Evolutionary conservation across 495 filamentous ascomycete genomes (phyloP).

Genomic region (Astrothelium macrocarpum): DNA sequence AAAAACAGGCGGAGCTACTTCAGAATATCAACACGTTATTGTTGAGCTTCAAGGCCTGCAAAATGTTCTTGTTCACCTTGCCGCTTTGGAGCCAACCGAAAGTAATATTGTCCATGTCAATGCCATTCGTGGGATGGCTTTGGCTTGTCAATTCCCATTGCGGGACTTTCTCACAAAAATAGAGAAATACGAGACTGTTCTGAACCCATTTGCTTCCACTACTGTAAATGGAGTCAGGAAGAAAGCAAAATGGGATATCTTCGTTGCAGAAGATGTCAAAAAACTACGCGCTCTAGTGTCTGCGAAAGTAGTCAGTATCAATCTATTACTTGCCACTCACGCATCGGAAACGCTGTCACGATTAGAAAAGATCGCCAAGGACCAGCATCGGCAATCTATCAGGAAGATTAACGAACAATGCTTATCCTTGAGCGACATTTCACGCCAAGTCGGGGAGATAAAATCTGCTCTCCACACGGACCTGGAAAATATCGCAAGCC

Average conservation of each 20-base stretch:
- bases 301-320: constrained; percentile 26
- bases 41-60: constrained; percentile 26
- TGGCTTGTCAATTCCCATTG: constrained; percentile 23
- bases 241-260: constrained; percentile 26
- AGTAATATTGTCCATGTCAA: constrained; percentile 25
- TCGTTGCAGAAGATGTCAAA: constrained; percentile 24
- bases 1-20: constrained; percentile 23
- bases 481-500: not conserved
- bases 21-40: constrained; percentile 25
- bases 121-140: constrained; percentile 28
- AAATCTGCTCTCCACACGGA: not conserved
- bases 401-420: not conserved
- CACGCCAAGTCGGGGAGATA: not conserved
- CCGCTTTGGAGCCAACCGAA: constrained; percentile 21
- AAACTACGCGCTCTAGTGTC: constrained; percentile 23
- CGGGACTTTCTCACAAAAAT: constrained; percentile 25
- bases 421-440: not conserved
- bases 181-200: constrained; percentile 21
- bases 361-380: constrained; percentile 1
- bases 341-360: constrained; percentile 18
- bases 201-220: not conserved
- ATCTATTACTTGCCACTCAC: constrained; percentile 22
- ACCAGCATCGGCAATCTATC: constrained; percentile 9
- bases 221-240: constrained; percentile 10
- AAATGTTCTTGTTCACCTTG: constrained; percentile 21